Base-by-base conservation (phyloP, 2,329 filamentous ascomycete genomes). In the Hypocrella siamensis region DNA sequence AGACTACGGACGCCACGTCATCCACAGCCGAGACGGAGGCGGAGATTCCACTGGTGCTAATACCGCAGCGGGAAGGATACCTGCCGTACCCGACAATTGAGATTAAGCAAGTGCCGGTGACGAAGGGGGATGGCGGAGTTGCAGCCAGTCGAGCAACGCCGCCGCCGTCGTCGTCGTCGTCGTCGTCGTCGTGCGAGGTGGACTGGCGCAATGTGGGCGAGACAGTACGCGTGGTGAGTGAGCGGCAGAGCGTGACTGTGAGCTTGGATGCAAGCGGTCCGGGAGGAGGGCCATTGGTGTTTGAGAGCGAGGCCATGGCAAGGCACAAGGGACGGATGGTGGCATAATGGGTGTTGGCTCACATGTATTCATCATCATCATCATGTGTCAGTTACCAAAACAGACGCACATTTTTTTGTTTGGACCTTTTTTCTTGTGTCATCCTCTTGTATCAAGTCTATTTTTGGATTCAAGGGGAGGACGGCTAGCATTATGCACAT, bases 191-290 rank as follows among this genome's bases (percentile, higher is more conserved):
- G 54, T 84, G 76, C 46, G 86, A 96, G 57, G 79, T 80, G 10
- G 82, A 94, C 47, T 80, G 79, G 44, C 64, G 72, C 43, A 90
- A 83, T 46, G 61, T 82, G 35, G 82, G 79, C 1, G 79, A 90
- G 58, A 77, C 74, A 25, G 67, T 94, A 2, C 57, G 77, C 31
- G 81, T 93, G 3, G 66, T 85, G 16, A 67, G 74, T 11, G 75
- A 86, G 56, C 61, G 81, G 33, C 64, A 58, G 38, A 73, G 70
- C 41, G 80, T 83, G 19, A 93, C 80, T 1, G 65, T 88, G 17
- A 80, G 73, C 40, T 51, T 84, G 18, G 78, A 80, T 48, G 65
- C 73, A 1, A 76, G 75, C 38, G 76, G 75, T 0, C 64, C 67
- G 1, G 67, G 67, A 2, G 76, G 74, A 2, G 74, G 75, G 1